phyloP scores from a whole-genome alignment of 768 basidiomycete genomes.

The Russula earlei region DNA sequence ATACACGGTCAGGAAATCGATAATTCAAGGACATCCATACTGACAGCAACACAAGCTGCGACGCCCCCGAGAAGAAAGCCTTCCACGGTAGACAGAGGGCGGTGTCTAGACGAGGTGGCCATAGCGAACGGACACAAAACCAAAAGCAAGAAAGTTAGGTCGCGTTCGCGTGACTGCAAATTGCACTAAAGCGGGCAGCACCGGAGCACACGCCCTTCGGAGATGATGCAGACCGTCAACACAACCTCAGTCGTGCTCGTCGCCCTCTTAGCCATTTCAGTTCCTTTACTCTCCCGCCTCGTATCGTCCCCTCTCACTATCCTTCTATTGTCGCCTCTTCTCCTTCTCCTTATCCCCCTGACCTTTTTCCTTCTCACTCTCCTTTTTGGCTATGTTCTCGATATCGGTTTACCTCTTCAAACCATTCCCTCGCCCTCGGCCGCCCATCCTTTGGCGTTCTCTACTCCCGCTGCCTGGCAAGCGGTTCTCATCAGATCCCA shows the following conservation, averaged over 20 bases:
- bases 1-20: background rate
- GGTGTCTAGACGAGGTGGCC: background rate
- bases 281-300: slow-evolving; percentile 47
- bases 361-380: slow-evolving; percentile 33
- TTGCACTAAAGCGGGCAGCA: background rate
- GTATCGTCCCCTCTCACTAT: slow-evolving; percentile 59
- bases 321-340: slow-evolving; percentile 52
- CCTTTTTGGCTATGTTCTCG: slow-evolving; percentile 49
- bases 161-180: background rate
- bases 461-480: slow-evolving; percentile 92
- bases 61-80: slow-evolving; percentile 84
- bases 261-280: slow-evolving; percentile 44
- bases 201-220: background rate
- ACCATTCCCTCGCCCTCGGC: slow-evolving; percentile 40
- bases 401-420: slow-evolving; percentile 31
- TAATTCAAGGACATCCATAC: slow-evolving; percentile 21
- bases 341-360: slow-evolving; percentile 44
- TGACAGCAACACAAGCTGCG: slow-evolving; percentile 85
- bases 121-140: background rate
- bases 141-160: background rate
- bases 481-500: slow-evolving; percentile 80
- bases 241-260: slow-evolving; percentile 43
- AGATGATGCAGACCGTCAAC: slow-evolving; percentile 12
- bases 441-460: slow-evolving; percentile 73
- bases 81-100: slow-evolving; percentile 56